Base-by-base conservation (phyloP, 1,284 basidiomycete species). In the Ustilago trichophora region DNA sequence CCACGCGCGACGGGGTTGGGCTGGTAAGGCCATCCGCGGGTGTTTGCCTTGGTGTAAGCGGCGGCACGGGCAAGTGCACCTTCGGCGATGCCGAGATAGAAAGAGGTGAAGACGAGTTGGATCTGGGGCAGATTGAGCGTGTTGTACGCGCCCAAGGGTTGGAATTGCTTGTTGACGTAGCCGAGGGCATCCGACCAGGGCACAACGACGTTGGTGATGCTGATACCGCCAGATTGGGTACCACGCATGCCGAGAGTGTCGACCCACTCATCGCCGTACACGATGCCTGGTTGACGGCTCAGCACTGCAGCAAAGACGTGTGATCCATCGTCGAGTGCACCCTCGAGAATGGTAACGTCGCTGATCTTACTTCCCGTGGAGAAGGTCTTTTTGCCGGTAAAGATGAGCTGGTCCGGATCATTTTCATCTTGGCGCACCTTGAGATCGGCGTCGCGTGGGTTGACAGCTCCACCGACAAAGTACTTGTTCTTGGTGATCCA, bases 201-300 rank as follows among this genome's bases (percentile, higher is more conserved):
- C 2, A 76, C 71, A 18, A 52, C 47, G 34, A 82, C 79, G 47
- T 80, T 58, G 10, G 48, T 47, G 44, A 82, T 74, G n/a, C 46
- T 58, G 36, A 81, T 75, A 9, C 72, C 72, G 22, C 80, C 80
- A 15, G 53, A 59, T 48, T 78, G 76, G 0, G 80, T 80, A 26
- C 74, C 78, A 16, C 80, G 72, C 71, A 81, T 76, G n/a, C 81
- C 81, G n/a, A 82, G 64, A 4, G 76, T 78, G 60, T 81, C 79
- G 36, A 77, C 74, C 81, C 81, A 82, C 51, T 82, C 78, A 48
- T 81, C 77, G 11, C 76, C 76, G 41, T 80, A 82, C 11, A 49
- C 53, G 69, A 82, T 80, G 10, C 75, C 80, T 13, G 58, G 44
- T 59, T 58, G 72, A 42, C 72, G 77, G 72, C 63, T 73, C 44